Evolutionary conservation across 1,284 basidiomycete genomes (phyloP), one percentile per base, ranked within the genome.

Genomic region (Sanghuangporus weigelae): DNA sequence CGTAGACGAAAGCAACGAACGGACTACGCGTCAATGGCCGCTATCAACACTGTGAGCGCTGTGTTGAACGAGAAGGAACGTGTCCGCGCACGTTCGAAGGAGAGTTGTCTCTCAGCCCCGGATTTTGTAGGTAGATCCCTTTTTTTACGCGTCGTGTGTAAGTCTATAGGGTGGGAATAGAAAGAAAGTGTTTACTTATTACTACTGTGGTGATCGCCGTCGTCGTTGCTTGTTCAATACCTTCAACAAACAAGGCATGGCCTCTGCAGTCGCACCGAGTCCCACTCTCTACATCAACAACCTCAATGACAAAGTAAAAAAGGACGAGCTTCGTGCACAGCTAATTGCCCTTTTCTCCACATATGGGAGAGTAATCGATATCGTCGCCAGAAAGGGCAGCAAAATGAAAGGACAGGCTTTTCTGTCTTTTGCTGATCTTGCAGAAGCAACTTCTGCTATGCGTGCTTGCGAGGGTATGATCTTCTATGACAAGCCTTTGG

Each of bases 391-490:
- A 50, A 95, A 98, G 73, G 86, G 81, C 68, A 77, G 84, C 60
- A 91, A 89, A 72, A 95, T 95, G 87, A 86, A 92, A 66, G 96
- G 96, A 2, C 96, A 98, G 77, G 96, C 96, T 0, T 99, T 98
- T 75, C 85, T 99, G 70, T 95, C 97, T 67, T 99, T 98, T 76
- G 84, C 87, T 66, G 94, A 96, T 77, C 85, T 95, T 64, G 84
- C 90, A 19, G 84, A 87, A 56, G 93, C 95, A 61, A 98, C 95
- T 11, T 84, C 94, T 42, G 97, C 96, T 19, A 82, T 97, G 84
- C 83, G 95, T 49, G 92, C 89, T 55, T 89, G 95, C 71, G 89
- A 92, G 69, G 95, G 95, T 61, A 93, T 96, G 82, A 69, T 86
- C 19, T 98, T 98, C 78, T 98, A 98, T 73, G 94, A 95, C 70